Base-by-base conservation (phyloP, 805 yeast species). In the Ogataea sp. region DNA sequence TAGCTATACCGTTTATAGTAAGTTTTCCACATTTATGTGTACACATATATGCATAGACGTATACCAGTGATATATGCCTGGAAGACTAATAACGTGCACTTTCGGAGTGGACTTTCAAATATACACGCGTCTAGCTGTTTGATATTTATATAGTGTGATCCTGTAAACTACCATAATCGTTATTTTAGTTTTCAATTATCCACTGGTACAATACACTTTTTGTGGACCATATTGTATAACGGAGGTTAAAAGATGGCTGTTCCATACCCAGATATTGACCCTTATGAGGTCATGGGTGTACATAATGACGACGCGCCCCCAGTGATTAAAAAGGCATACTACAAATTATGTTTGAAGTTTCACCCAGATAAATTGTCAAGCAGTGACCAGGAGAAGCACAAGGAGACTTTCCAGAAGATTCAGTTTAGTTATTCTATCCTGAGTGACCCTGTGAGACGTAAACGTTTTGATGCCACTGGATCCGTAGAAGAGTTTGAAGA, bases 381-480 rank as follows among this genome's bases (percentile, higher is more conserved):
- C 27, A 61, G 55, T 9, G 66, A 59, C 34, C 58, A 57, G 28
- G 58, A 45, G 10, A 61, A 51, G 36, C 56, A 68, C 27, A 64
- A 60, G 39, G 34, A 37, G 5, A 50, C 49, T 44, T 87, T 88
- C 56, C 83, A 86, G 37, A 62, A 73, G 47, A 70, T 87, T 16
- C 89, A 85, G 53, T 79, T 84, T 50, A 80, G 95, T 17, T 85
- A 83, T 55, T 65, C 80, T 32, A 68, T 87, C 1, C 62, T 87
- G 20, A 66, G 75, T 21, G 93, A 87, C 51, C 62, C 69, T 1
- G 55, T 58, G 28, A 70, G 73, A 45, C 65, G 86, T 23, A 64
- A 64, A 33, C 57, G 72, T 17, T 87, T 75, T 52, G 95, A 87
- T 50, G 53, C 58, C n/a, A 81, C 90, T 0, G 95, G 95, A 1